Conservation (phyloP, 768 basidiomycete genomes). For the Lactarius psammicola region DNA sequence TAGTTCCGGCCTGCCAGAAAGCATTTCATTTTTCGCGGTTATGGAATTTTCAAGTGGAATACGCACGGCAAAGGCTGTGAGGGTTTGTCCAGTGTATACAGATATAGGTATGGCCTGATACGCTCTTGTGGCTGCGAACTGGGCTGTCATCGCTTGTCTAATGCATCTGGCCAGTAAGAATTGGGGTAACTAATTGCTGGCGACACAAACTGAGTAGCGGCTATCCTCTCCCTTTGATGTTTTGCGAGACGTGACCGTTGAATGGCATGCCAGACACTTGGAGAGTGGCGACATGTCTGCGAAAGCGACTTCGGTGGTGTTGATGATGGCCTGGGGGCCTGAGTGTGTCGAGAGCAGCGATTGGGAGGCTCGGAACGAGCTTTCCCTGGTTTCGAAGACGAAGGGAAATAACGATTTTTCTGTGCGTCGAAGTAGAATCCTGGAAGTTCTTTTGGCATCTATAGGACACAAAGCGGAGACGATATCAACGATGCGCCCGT, state of each 20-base stretch:
- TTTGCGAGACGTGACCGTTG: slow-evolving; percentile 14
- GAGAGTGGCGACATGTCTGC: not conserved
- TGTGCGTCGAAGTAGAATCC: slow-evolving; percentile 33
- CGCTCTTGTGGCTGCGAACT: slow-evolving; percentile 13
- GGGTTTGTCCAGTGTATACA: slow-evolving; percentile 2
- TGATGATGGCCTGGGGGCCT: not conserved
- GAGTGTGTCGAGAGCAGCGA: not conserved
- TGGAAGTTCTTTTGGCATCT: slow-evolving; percentile 32
- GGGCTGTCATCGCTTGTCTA: slow-evolving; percentile 21
- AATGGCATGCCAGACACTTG: slow-evolving; percentile 15
- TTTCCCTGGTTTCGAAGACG: slow-evolving; percentile 25
- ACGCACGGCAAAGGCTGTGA: slow-evolving; percentile 25
- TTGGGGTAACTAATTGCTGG: slow-evolving; percentile 5
- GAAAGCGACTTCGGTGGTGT: slow-evolving; percentile 1
- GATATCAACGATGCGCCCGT: not conserved
- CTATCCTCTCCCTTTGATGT: slow-evolving; percentile 17
- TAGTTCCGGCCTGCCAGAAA: slow-evolving; percentile 12
- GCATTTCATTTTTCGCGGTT: not conserved
- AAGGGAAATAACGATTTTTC: slow-evolving; percentile 33
- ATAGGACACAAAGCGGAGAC: slow-evolving; percentile 11
- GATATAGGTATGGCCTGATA: slow-evolving; percentile 19
- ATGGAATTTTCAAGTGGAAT: slow-evolving; percentile 5
- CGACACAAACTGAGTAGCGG: slow-evolving; percentile 20
- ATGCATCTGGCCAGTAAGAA: slow-evolving; percentile 1
- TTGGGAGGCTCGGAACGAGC: not conserved